Conservation (phyloP, 495 filamentous ascomycete species). For the Rusavskia elegans region DNA sequence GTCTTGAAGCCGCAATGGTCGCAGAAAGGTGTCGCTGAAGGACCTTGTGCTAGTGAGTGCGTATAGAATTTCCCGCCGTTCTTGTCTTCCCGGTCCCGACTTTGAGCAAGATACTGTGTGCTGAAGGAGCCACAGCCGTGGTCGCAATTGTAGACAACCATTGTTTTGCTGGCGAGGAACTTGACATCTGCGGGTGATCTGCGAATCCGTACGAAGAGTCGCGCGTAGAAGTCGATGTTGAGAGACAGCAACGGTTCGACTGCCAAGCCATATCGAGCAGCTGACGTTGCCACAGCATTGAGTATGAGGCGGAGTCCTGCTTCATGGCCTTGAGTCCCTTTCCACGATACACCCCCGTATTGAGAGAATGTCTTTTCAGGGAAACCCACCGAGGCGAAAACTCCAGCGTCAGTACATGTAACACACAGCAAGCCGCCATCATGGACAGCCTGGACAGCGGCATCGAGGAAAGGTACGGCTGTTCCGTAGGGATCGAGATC, state of each 20-base stretch:
- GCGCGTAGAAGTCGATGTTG: constrained; percentile 89
- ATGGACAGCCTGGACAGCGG: constrained; percentile 65
- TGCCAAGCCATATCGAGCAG: constrained; percentile 71
- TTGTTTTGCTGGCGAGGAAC: constrained; percentile 71
- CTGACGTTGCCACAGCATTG: constrained; percentile 59
- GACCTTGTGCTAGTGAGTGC: constrained; percentile 52
- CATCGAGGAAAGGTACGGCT: constrained; percentile 79
- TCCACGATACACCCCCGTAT: constrained; percentile 78
- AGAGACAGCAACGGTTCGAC: constrained; percentile 87
- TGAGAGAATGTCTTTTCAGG: constrained; percentile 81
- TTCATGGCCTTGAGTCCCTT: constrained; percentile 74
- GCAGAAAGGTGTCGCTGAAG: constrained; percentile 44
- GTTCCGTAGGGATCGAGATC: constrained; percentile 95
- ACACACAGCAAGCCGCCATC: constrained; percentile 86
- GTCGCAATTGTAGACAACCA: constrained; percentile 87
- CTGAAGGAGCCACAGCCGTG: constrained; percentile 76
- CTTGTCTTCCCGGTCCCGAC: constrained; percentile 45
- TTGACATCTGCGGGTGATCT: constrained; percentile 74
- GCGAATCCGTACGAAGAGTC: constrained; percentile 72
- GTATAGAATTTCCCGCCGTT: constrained; percentile 60
- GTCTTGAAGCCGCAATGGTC: constrained; percentile 75
- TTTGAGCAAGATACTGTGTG: constrained; percentile 55
- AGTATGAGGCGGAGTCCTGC: constrained; percentile 76
- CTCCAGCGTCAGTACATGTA: constrained; percentile 88
- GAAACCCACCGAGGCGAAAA: constrained; percentile 87